These are phyloP conservation scores for Graphium sp. DNA, from an alignment of 2,329 filamentous ascomycete genomes.

Conservation along the genomic window DNA sequence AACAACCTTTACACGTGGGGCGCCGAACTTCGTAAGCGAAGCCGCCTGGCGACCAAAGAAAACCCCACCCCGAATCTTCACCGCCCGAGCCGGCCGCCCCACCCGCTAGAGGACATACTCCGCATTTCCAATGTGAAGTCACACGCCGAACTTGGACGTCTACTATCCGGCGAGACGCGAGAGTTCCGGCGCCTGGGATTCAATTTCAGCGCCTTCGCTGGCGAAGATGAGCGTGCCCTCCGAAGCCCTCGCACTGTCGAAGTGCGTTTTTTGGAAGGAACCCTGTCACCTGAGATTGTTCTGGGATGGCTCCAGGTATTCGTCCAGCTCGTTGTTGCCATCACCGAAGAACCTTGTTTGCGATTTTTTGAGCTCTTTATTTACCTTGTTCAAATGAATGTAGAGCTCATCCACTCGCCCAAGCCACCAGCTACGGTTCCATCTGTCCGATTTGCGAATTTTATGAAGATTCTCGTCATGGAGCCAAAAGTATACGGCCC, in stretches of 20 bases:
- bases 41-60: slow-evolving; percentile 5
- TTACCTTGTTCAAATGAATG: too few relatives aligned
- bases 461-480: too few relatives aligned
- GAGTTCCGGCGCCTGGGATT: slow-evolving; percentile 19
- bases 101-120: slow-evolving; percentile 8
- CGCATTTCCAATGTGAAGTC: slow-evolving; percentile 13
- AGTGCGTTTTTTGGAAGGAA: slow-evolving; percentile 20
- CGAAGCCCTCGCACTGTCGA: slow-evolving; percentile 18
- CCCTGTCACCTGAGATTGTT: slow-evolving; percentile 11
- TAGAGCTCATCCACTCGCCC: too few relatives aligned
- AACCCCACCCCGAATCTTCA: too few relatives aligned
- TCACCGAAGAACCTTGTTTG: slow-evolving; percentile 5
- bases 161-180: slow-evolving; percentile 16
- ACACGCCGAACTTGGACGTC: slow-evolving; percentile 13
- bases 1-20: slow-evolving; percentile 20
- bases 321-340: slow-evolving; percentile 12
- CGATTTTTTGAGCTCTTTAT: neutral
- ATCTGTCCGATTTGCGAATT: too few relatives aligned
- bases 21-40: slow-evolving; percentile 5
- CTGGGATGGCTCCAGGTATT: slow-evolving; percentile 17
- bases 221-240: slow-evolving; percentile 15
- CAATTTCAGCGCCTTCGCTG: slow-evolving; percentile 21
- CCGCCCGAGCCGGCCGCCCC: too few relatives aligned
- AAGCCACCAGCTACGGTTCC: too few relatives aligned
- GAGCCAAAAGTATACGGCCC: too few relatives aligned